phyloP scores from a whole-genome alignment of 106 monocot genomes.

The Dendrobium chrysotoxum region DNA sequence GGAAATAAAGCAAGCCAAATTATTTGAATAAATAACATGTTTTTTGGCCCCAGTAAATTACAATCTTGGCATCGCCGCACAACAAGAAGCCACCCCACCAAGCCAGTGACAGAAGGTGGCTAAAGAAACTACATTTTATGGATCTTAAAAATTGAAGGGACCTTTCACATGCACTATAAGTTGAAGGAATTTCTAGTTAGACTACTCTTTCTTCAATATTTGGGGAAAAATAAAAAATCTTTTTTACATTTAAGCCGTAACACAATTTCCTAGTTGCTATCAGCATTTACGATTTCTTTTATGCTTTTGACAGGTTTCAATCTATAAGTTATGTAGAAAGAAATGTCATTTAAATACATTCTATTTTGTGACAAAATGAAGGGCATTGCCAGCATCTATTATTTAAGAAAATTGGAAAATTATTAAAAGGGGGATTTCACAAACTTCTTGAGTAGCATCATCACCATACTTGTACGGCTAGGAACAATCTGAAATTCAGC shows the following conservation, averaged over 20 bases:
- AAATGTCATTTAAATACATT: not conserved
- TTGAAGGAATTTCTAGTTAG: not conserved
- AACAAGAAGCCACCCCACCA: too few species aligned
- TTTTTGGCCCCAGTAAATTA: too few species aligned
- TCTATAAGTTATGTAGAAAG: not conserved
- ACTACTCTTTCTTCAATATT: not conserved
- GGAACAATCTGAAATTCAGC: too few species aligned
- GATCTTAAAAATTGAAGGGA: not conserved
- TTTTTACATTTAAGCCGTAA: not conserved
- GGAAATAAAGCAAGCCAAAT: too few species aligned
- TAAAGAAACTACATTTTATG: not conserved
- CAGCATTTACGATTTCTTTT: not conserved
- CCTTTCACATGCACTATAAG: not conserved
- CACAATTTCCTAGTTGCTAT: not conserved
- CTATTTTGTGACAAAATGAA: too few species aligned
- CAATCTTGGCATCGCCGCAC: too few species aligned
- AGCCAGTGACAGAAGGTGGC: not conserved
- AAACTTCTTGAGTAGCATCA: too few species aligned
- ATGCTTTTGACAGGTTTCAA: not conserved
- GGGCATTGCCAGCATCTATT: too few species aligned
- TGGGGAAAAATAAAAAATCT: not conserved
- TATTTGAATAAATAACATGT: too few species aligned
- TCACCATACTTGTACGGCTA: too few species aligned
- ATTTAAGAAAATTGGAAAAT: too few species aligned
- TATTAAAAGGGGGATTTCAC: too few species aligned